phyloP scores from a whole-genome alignment of 2,329 filamentous ascomycete genomes.

The Exophiala calicioides region DNA sequence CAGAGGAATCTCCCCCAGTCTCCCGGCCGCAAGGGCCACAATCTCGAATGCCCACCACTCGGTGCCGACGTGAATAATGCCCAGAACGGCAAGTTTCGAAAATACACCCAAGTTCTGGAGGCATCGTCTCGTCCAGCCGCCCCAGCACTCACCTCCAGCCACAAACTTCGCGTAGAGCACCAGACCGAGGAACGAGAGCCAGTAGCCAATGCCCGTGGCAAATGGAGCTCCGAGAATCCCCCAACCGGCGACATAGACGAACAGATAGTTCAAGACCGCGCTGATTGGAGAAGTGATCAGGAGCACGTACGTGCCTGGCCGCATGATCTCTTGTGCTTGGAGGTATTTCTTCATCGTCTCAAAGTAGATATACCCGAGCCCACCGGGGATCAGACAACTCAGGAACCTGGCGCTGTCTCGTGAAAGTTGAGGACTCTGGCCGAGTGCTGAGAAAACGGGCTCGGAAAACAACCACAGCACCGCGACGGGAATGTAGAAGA shows the following conservation, averaged over 20 bases:
- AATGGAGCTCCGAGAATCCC: slow-evolving; percentile 78
- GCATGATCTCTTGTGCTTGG: slow-evolving; percentile 64
- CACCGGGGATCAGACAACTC: slow-evolving; percentile 73
- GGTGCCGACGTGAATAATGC: slow-evolving; percentile 79
- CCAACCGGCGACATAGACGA: slow-evolving; percentile 70
- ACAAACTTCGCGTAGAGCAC: slow-evolving; percentile 72
- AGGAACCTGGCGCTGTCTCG: slow-evolving; percentile 72
- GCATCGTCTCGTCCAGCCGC: slow-evolving; percentile 66
- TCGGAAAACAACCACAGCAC: slow-evolving; percentile 75
- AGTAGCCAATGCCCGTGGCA: slow-evolving; percentile 82
- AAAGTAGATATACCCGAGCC: slow-evolving; percentile 84
- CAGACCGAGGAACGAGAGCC: slow-evolving; percentile 76
- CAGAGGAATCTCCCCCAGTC: slow-evolving; percentile 74
- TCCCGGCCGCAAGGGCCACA: slow-evolving; percentile 77
- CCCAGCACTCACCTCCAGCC: slow-evolving; percentile 74
- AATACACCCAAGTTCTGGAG: slow-evolving; percentile 70
- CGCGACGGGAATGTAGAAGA: slow-evolving; percentile 72
- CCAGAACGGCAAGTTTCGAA: slow-evolving; percentile 71
- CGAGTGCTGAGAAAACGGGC: slow-evolving; percentile 70
- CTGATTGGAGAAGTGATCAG: slow-evolving; percentile 63
- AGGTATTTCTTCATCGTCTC: slow-evolving; percentile 69
- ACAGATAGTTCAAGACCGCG: slow-evolving; percentile 62
- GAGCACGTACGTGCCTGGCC: slow-evolving; percentile 64
- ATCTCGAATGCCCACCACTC: slow-evolving; percentile 97
- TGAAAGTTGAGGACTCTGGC: slow-evolving; percentile 77